Evolutionary conservation across 1,284 basidiomycete species (phyloP).

Genomic region (Neonothopanus nambi): DNA sequence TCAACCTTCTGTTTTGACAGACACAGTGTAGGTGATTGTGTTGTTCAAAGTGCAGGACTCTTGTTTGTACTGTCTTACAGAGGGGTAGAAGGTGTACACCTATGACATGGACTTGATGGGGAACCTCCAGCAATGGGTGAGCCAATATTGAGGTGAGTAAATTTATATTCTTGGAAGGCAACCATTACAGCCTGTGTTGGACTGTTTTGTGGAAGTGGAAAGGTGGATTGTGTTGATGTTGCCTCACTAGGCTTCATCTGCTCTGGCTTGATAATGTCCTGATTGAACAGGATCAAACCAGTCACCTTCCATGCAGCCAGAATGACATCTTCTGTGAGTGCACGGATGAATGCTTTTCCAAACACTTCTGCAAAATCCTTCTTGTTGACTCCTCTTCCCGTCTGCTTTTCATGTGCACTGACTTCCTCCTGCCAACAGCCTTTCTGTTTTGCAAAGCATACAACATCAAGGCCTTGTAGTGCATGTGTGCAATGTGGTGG

Average conservation of each 20-base stretch:
- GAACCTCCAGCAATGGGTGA: too few relatives aligned
- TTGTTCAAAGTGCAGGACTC: too few relatives aligned
- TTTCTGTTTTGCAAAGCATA: slow-evolving; percentile 34
- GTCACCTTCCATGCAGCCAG: slow-evolving; percentile 30
- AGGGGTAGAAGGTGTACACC: too few relatives aligned
- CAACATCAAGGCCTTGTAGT: slow-evolving; percentile 40
- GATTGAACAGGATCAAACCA: slow-evolving; percentile 32
- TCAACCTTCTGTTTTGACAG: too few relatives aligned
- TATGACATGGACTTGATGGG: too few relatives aligned
- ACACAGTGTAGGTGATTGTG: too few relatives aligned
- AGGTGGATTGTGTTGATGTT: slow-evolving; percentile 23
- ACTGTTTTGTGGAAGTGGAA: slow-evolving; percentile 24
- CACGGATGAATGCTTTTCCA: slow-evolving; percentile 23
- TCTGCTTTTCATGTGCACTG: slow-evolving; percentile 17
- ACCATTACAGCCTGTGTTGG: too few relatives aligned
- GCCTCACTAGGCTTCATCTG: slow-evolving; percentile 26
- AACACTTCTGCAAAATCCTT: slow-evolving; percentile 27
- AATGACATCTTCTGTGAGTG: slow-evolving; percentile 24
- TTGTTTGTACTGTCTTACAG: too few relatives aligned
- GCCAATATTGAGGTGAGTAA: too few relatives aligned
- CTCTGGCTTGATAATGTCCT: slow-evolving; percentile 21
- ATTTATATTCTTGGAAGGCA: slow-evolving; percentile 31
- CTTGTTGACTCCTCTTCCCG: slow-evolving; percentile 23
- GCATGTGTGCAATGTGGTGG: slow-evolving; percentile 42
- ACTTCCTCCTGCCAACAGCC: slow-evolving; percentile 17